Conservation (phyloP, 1,284 basidiomycete genomes). For the Sutorius eximius region DNA sequence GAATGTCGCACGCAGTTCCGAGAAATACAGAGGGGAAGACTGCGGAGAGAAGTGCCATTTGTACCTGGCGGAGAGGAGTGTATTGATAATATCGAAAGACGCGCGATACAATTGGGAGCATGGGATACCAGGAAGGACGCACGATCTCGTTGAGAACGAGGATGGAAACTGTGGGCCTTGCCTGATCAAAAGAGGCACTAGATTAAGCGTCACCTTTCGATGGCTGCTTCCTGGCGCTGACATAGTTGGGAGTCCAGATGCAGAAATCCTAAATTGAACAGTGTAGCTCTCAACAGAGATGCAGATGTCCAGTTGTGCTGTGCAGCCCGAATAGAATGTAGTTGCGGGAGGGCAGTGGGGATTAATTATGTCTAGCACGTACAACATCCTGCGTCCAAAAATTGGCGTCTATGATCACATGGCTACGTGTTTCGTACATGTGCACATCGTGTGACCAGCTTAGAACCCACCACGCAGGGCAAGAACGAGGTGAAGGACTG, state of each 20-base stretch:
- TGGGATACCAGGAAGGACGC: constrained; percentile 56
- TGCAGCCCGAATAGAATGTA: constrained; percentile 1
- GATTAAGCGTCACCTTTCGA: constrained; percentile 77
- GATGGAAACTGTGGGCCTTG: constrained; percentile 28
- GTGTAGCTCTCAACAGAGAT: neutral
- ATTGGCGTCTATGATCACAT: constrained; percentile 30
- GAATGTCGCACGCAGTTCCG: constrained; percentile 1
- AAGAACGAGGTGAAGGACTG: constrained; percentile 89
- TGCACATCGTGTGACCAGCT: constrained; percentile 6
- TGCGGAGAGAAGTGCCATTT: constrained; percentile 40
- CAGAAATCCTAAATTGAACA: constrained; percentile 14
- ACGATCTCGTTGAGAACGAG: constrained; percentile 45
- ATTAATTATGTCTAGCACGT: constrained; percentile 31
- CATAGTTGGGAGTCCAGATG: constrained; percentile 55
- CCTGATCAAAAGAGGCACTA: constrained; percentile 52
- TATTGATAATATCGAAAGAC: constrained; percentile 69
- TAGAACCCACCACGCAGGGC: constrained; percentile 80
- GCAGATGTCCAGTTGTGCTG: neutral
- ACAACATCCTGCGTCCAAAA: constrained; percentile 16
- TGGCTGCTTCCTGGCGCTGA: constrained; percentile 79
- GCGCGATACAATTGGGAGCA: constrained; percentile 74
- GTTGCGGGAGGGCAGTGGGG: constrained; percentile 16
- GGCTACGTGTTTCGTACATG: constrained; percentile 18
- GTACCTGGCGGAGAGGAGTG: constrained; percentile 64
- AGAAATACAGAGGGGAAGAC: neutral